Base-by-base conservation (phyloP, 768 basidiomycete genomes). In the Gymnopilus dilepis region DNA sequence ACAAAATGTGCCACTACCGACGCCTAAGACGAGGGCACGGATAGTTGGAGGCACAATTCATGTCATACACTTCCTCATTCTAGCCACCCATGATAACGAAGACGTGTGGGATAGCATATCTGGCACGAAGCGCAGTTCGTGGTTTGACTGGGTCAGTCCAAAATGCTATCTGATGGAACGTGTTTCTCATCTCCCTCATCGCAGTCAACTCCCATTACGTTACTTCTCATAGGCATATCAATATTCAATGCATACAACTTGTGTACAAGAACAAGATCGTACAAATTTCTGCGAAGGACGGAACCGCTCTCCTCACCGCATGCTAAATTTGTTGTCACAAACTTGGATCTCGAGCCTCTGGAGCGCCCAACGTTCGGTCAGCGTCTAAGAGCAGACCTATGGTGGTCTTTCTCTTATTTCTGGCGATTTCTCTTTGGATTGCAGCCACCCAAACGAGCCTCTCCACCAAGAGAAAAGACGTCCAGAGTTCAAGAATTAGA, bases 31-130 rank as follows among this genome's bases (percentile, higher is more conserved):
- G 1, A 85, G 84, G 42, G 93, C 90, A 17, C 83, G 83, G 64
- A 81, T 89, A 19, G 69, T 90, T 19, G 93, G 89, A 21, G 84
- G 84, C 17, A 60, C 75, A 26, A 78, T 90, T 73, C 92, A 95
- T 70, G 76, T 88, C 28, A 56, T 90, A 2, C 89, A 94, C 70
- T 80, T 70, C 77, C 90, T 40, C 82, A 91, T 63, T 74, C 91
- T 33, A 79, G 81, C 64, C 84, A 87, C 65, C 74, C 85, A 51
- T 78, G 84, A 90, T 61, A 85, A 88, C 8, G 90, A 93, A 63
- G 67, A 88, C 19, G 88, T 86, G 2, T 93, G 91, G 91, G 90
- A 92, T 67, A 87, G 90, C 70, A 85, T 92, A 77, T 88, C 90
- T 61, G 81, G 82, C 59, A 89, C 89, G 69, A 84, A 81, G 68